Evolutionary conservation across 768 basidiomycete genomes (phyloP), one percentile per base, ranked within the genome.

Genomic region (Calocera cornea): DNA sequence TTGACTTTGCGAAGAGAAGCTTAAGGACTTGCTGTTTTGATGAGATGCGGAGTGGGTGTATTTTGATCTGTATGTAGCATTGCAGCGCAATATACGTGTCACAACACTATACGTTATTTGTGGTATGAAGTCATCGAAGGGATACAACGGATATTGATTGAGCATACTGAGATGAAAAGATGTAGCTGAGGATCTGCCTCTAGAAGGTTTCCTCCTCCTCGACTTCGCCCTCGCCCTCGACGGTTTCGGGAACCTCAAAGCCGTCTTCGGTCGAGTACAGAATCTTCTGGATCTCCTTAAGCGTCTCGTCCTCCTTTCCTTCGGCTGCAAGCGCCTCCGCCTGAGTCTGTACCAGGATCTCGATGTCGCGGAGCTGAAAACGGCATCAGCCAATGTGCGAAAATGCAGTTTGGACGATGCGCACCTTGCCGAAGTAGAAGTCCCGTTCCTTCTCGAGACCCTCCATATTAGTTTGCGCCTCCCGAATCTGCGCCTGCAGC

Each of bases 371-470:
- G 66, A 99, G 84, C 93, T 98, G 72, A 69, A 29, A 38, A 31
- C 19, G 27, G 31, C 1, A 17, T 44, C 27, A 34, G 49, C 10
- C 54, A 68, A 65, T 31, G 60, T 34, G 17, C 38, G 54, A 11
- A 14, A 36, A 63, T 33, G 27, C 36, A 29, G 41, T 16, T n/a
- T 19, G 10, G 1, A 7, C 34, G 33, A 72, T 47, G 72, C 82
- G 60, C 71, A 95, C 95, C 85, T 97, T 99, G 73, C 89, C 87
- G 77, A 98, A 99, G 78, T 99, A 99, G 77, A 99, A 98, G 76
- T 98, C 95, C 54, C 95, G 81, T 78, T 99, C 97, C 80, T 94
- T 97, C 81, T 98, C 94, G 41, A 98, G 79, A 0, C 91, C 90
- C 74, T 95, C 93, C 70, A 97, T 79, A 73, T 92, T 89, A 0